A percentile compares a stretch with the other conserved stretches of the same genome.
Evolutionary conservation across 495 filamentous ascomycete species (phyloP).

Genomic region (Geopyxis carbonaria): DNA sequence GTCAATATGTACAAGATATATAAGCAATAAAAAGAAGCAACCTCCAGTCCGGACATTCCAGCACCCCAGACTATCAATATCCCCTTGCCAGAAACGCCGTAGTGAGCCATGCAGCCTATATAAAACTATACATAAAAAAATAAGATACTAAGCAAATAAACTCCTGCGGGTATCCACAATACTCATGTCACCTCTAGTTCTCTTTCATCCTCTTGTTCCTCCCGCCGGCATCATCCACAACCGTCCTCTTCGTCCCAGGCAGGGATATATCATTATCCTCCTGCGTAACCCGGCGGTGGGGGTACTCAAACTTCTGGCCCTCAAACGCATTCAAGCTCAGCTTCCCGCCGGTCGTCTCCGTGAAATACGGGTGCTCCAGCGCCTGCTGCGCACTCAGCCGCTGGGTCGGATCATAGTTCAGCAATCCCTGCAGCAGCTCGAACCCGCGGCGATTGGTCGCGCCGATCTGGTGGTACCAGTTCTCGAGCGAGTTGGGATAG

Average conservation of each 20-base stretch:
- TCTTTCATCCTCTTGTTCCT: constrained; percentile 52
- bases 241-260: constrained; percentile 76
- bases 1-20: too few relatives aligned
- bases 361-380: constrained; percentile 76
- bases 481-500: constrained; percentile 33
- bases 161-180: too few relatives aligned
- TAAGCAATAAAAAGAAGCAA: too few relatives aligned
- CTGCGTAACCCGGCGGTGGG: constrained; percentile 70
- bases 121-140: too few relatives aligned
- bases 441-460: constrained; percentile 41
- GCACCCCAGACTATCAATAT: too few relatives aligned
- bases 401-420: constrained; percentile 86
- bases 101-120: too few relatives aligned
- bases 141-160: too few relatives aligned
- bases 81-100: too few relatives aligned
- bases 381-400: constrained; percentile 72
- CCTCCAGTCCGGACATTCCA: too few relatives aligned
- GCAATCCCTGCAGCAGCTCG: constrained; percentile 57
- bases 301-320: constrained; percentile 71
- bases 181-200: too few relatives aligned
- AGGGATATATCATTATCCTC: constrained; percentile 89
- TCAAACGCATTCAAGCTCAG: constrained; percentile 53
- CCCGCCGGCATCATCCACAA: constrained; percentile 63
- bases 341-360: constrained; percentile 30
- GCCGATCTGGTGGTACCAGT: constrained; percentile 40